These are phyloP conservation scores for Gynandropsis gynandra DNA, from an alignment of 345 rosid species.

Conservation along the genomic window DNA sequence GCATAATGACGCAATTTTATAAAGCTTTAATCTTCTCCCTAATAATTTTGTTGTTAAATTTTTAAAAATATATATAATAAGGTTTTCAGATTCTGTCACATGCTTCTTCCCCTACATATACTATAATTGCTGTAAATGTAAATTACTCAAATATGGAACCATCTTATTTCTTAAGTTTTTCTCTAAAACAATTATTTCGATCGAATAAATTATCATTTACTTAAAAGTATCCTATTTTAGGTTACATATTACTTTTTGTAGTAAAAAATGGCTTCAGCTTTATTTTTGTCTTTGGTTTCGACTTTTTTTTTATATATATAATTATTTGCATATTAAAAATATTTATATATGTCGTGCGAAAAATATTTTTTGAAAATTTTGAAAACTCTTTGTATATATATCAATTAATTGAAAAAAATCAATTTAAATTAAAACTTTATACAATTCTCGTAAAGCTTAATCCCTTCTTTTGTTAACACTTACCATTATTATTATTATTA, in stretches of 20 bases:
- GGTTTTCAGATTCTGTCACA: slow-evolving; percentile 22
- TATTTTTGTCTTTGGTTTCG: too few relatives aligned
- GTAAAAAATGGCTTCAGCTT: too few relatives aligned
- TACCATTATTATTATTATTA: too few relatives aligned
- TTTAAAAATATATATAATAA: slow-evolving; percentile 5
- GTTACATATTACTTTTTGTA: not conserved
- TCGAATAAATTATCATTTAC: slow-evolving; percentile 11
- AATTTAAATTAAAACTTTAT: too few relatives aligned
- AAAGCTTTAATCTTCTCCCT: slow-evolving; percentile 18
- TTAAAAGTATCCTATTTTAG: not conserved
- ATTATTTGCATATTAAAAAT: too few relatives aligned
- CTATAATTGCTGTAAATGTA: not conserved
- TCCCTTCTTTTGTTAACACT: too few relatives aligned
- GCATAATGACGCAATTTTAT: not conserved
- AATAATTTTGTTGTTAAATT: not conserved
- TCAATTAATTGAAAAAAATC: too few relatives aligned
- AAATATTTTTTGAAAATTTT: too few relatives aligned
- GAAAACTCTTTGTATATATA: too few relatives aligned
- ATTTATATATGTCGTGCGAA: too few relatives aligned
- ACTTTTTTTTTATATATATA: too few relatives aligned
- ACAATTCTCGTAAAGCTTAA: too few relatives aligned
- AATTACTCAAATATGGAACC: slow-evolving; percentile 11
- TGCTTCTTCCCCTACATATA: slow-evolving; percentile 5
- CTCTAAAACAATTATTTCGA: slow-evolving; percentile 4
- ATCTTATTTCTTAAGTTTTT: slow-evolving; percentile 12